Conservation (phyloP, 139 green algal genomes). For the Chlamydomonas urium region DNA sequence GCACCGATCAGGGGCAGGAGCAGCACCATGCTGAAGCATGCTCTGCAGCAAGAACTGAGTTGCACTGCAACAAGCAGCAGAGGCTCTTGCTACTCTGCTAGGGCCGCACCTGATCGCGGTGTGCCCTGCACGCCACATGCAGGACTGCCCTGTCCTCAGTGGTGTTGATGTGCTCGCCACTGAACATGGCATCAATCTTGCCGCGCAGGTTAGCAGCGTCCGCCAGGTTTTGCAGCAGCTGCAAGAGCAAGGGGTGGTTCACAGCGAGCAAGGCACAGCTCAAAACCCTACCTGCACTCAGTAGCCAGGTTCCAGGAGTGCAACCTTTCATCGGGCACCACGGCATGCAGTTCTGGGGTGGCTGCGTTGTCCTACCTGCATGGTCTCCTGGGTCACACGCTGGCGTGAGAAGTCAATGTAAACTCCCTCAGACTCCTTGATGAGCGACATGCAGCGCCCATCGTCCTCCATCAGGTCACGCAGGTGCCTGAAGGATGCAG, state of each 20-base stretch:
- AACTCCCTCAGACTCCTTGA: slow-evolving; percentile 83
- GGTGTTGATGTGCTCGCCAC: slow-evolving; percentile 90
- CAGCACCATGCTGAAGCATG: no score
- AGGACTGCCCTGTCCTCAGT: slow-evolving; percentile 94
- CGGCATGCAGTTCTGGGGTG: neutral
- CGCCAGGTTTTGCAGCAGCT: slow-evolving; percentile 7
- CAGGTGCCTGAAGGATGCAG: slow-evolving; percentile 64
- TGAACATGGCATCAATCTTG: slow-evolving; percentile 97
- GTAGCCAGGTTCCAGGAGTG: neutral
- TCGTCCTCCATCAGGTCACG: slow-evolving; percentile 82
- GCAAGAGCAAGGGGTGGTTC: no score
- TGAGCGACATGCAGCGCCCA: slow-evolving; percentile 62
- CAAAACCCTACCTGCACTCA: no score
- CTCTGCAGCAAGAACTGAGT: no score
- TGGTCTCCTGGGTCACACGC: slow-evolving; percentile 79
- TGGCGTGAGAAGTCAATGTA: slow-evolving; percentile 89
- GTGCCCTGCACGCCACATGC: slow-evolving; percentile 89
- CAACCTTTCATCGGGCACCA: neutral
- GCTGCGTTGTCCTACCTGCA: slow-evolving; percentile 53
- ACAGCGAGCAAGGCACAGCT: no score
- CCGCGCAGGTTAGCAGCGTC: slow-evolving; percentile 53
- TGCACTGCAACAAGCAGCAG: no score
- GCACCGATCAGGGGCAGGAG: neutral
- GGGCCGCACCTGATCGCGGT: slow-evolving; percentile 63
- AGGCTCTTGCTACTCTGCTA: no score